Percentiles rank a stretch among this genome's conserved stretches.
phyloP scores from a whole-genome alignment of 495 filamentous ascomycete species.

The Daldinia grandis region DNA sequence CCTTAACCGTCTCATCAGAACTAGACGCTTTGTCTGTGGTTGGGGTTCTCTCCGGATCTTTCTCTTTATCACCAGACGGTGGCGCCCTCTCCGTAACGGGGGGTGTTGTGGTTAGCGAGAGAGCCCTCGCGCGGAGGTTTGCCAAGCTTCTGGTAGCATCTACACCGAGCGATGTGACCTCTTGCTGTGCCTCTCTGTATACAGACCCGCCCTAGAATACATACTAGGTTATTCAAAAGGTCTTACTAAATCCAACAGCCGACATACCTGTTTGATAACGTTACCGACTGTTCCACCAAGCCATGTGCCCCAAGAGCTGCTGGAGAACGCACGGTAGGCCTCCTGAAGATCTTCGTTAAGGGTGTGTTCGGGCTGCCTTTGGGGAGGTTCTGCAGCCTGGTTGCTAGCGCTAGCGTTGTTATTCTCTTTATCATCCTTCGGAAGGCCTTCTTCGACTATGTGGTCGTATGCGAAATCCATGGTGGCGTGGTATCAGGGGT shows the following conservation, averaged over 20 bases:
- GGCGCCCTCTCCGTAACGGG: constrained; percentile 25
- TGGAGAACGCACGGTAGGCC: constrained; percentile 91
- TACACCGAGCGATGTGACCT: constrained; percentile 77
- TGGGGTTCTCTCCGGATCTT: constrained; percentile 51
- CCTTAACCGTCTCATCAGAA: constrained; percentile 63
- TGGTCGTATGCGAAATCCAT: constrained; percentile 99
- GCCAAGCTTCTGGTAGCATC: constrained; percentile 87
- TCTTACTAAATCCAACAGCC: background rate
- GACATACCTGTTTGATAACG: constrained; percentile 82
- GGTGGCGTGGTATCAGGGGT: constrained; percentile 43
- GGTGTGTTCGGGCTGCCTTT: constrained; percentile 60
- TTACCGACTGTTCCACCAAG: constrained; percentile 89
- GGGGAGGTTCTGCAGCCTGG: constrained; percentile 35
- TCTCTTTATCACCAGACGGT: constrained; percentile 46
- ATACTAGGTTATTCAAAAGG: constrained; percentile 17
- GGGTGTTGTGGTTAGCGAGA: constrained; percentile 67
- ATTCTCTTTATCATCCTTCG: constrained; percentile 62
- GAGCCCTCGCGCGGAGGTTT: constrained; percentile 74
- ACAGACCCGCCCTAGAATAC: constrained; percentile 76
- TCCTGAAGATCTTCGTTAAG: constrained; percentile 92
- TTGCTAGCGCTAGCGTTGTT: constrained; percentile 49
- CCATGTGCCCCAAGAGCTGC: constrained; percentile 86
- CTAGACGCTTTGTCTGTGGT: constrained; percentile 51
- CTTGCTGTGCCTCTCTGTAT: constrained; percentile 83
- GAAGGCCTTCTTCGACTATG: constrained; percentile 83